These are phyloP conservation scores for Effrenium voratum DNA, from an alignment of 73 alveolate genomes.

Conservation along the genomic window DNA sequence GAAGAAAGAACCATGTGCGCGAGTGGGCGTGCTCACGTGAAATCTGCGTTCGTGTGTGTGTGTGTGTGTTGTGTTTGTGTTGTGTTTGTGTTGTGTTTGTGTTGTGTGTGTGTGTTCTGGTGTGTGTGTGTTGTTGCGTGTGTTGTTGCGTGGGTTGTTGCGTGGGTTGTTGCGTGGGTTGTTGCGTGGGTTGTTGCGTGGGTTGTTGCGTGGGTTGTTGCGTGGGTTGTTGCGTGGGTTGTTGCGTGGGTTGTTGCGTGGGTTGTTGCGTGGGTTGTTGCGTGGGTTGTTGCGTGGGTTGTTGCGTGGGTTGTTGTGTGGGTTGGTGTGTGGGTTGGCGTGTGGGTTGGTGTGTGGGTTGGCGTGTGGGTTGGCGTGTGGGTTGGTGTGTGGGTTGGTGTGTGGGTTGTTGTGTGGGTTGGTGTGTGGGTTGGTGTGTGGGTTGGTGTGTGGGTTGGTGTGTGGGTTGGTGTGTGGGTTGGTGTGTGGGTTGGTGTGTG, in stretches of 20 bases:
- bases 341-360: conserved; percentile 4
- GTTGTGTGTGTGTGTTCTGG: not conserved
- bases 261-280: not conserved
- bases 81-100: no score
- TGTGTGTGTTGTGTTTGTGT: no score
- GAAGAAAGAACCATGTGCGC: not conserved
- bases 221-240: not conserved
- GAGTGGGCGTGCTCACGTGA: not conserved
- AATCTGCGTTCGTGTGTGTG: not conserved
- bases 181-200: not conserved
- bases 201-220: not conserved
- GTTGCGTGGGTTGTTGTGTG: not conserved
- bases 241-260: not conserved
- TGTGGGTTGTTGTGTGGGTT: not conserved
- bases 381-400: not conserved
- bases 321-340: not conserved
- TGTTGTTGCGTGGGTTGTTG: not conserved
- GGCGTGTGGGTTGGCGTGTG: not conserved
- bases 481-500: not conserved
- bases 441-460: not conserved
- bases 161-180: not conserved
- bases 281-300: not conserved
- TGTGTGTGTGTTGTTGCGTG: not conserved
- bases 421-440: not conserved
- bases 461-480: not conserved